Percentiles rank a stretch among this genome's conserved stretches.
phyloP scores from a whole-genome alignment of 495 filamentous ascomycete genomes.

The Pyronema omphalodes region DNA sequence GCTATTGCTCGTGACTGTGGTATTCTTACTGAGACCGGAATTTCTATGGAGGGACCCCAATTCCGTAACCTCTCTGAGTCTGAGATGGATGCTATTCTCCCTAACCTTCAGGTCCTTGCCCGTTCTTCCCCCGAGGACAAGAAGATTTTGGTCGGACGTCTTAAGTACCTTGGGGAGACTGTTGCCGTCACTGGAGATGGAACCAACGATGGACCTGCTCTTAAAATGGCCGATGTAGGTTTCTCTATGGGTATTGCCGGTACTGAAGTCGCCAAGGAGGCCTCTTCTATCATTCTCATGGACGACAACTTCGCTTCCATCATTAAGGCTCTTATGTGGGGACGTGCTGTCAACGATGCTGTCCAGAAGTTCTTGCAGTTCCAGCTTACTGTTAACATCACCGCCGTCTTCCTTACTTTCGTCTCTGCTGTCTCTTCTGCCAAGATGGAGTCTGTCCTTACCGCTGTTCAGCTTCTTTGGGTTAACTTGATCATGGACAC shows the following conservation, averaged over 20 bases:
- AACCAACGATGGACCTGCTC: constrained; percentile 74
- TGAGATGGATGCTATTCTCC: constrained; percentile 54
- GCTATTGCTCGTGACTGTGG: constrained; percentile 74
- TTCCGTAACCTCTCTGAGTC: constrained; percentile 58
- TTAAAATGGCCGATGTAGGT: constrained; percentile 72
- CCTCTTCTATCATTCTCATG: constrained; percentile 78
- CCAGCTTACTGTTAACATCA: constrained; percentile 82
- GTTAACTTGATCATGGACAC: constrained; percentile 93
- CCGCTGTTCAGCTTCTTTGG: constrained; percentile 75
- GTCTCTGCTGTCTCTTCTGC: constrained; percentile 57
- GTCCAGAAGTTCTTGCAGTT: constrained; percentile 85
- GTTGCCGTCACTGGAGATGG: constrained; percentile 80
- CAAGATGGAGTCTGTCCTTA: constrained; percentile 52
- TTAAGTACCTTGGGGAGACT: constrained; percentile 59
- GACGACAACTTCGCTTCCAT: constrained; percentile 84
- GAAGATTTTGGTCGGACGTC: constrained; percentile 52
- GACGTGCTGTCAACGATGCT: constrained; percentile 75
- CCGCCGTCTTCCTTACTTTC: constrained; percentile 67
- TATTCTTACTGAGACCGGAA: constrained; percentile 52
- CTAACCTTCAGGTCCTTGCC: constrained; percentile 62
- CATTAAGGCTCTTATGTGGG: constrained; percentile 79
- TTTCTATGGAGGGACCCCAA: constrained; percentile 67
- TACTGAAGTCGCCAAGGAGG: constrained; percentile 87
- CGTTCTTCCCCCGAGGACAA: constrained; percentile 82
- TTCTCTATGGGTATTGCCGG: constrained; percentile 89